Percentiles rank a stretch among this genome's conserved stretches.
phyloP scores from a whole-genome alignment of 2,329 filamentous ascomycete species.

The Hymenoscyphus salicellus region DNA sequence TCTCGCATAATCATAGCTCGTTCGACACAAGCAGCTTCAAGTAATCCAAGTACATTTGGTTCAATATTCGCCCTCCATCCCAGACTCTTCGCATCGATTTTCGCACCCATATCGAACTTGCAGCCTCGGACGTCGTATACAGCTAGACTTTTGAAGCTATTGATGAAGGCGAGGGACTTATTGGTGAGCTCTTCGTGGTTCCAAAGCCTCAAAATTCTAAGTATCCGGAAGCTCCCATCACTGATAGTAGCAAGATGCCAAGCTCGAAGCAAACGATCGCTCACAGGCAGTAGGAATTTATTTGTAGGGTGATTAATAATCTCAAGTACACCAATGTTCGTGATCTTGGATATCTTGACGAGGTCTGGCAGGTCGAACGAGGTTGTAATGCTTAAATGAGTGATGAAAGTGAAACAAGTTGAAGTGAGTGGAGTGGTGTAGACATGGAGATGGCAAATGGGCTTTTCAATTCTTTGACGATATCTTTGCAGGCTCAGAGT shows the following conservation, averaged over 20 bases:
- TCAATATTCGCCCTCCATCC: slow-evolving; percentile 28
- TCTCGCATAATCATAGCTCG: slow-evolving; percentile 18
- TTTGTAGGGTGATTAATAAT: slow-evolving; percentile 22
- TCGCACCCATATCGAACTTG: slow-evolving; percentile 16
- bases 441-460: slow-evolving; percentile 23
- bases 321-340: slow-evolving; percentile 35
- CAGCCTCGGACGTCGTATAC: slow-evolving; percentile 33
- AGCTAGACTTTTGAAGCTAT: slow-evolving; percentile 32
- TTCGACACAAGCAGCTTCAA: slow-evolving; percentile 28
- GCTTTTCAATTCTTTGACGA: slow-evolving; percentile 24
- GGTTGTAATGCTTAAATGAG: slow-evolving; percentile 33
- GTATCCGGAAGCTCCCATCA: slow-evolving; percentile 30
- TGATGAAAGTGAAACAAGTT: slow-evolving; percentile 33
- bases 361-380: slow-evolving; percentile 28
- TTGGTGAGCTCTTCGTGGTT: slow-evolving; percentile 31
- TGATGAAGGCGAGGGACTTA: slow-evolving; percentile 32
- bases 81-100: slow-evolving; percentile 13
- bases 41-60: slow-evolving; percentile 17
- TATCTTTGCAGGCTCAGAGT: slow-evolving; percentile 27
- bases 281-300: slow-evolving; percentile 15
- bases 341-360: slow-evolving; percentile 33
- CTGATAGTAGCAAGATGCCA: slow-evolving; percentile 32
- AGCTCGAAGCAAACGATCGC: slow-evolving; percentile 34
- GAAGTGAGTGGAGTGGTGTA: slow-evolving; percentile 33
- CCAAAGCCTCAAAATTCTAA: slow-evolving; percentile 36